phyloP scores from a whole-genome alignment of 139 green algal genomes.

The Auxenochlorella pyrenoidosa region DNA sequence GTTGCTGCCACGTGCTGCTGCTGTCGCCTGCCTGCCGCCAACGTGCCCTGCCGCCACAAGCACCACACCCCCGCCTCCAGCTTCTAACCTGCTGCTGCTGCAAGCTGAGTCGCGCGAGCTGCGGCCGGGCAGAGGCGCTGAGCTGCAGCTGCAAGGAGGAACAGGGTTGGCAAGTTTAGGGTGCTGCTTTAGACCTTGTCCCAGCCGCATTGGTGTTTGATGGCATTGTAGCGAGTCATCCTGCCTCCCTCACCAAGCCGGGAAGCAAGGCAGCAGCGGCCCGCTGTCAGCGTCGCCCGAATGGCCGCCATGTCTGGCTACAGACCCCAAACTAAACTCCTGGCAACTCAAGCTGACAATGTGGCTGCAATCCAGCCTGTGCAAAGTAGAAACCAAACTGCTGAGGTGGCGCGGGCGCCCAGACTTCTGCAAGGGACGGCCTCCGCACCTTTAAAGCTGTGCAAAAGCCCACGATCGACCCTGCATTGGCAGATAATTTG shows the following conservation, averaged over 20 bases:
- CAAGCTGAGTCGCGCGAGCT: not conserved
- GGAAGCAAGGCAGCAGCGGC: not conserved
- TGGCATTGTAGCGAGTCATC: no score
- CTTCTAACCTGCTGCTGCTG: not conserved
- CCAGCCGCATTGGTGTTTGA: not conserved
- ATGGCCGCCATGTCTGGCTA: not conserved
- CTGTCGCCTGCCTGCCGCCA: not conserved
- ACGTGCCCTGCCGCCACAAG: not conserved
- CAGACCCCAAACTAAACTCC: not conserved
- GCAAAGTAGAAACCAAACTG: no score
- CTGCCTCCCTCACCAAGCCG: not conserved
- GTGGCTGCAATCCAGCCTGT: no score
- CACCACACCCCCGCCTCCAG: not conserved
- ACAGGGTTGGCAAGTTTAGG: not conserved
- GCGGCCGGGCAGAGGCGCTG: conserved; percentile 5
- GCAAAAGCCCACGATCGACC: no score
- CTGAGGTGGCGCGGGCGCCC: no score
- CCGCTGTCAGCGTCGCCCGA: not conserved
- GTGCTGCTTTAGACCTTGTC: not conserved
- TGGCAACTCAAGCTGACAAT: no score
- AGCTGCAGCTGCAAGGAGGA: not conserved
- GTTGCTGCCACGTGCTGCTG: no score
- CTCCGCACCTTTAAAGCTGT: no score
- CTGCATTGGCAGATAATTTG: no score
- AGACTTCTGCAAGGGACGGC: no score